A percentile compares a stretch with the other conserved stretches of the same genome.
phyloP scores from a whole-genome alignment of 345 rosid genomes.

The Populus tremula region DNA sequence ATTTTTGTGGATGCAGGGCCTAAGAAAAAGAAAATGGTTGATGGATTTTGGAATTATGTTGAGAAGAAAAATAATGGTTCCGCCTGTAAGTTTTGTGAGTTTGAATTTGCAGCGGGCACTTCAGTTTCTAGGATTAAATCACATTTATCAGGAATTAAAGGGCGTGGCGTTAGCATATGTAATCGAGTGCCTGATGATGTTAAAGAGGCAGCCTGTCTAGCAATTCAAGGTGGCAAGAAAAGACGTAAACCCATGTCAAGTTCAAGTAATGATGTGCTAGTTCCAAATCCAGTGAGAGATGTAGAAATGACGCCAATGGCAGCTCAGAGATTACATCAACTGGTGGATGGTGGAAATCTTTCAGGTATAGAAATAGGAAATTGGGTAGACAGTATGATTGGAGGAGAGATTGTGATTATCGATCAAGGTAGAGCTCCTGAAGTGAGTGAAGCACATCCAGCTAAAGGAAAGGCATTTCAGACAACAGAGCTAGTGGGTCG shows the following conservation, averaged over 20 bases:
- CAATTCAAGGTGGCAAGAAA: neutral
- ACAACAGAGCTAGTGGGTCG: neutral
- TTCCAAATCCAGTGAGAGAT: neutral
- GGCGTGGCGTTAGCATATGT: neutral
- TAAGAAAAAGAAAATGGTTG: neutral
- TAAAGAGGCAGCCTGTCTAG: neutral
- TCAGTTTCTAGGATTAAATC: neutral
- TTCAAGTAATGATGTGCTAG: neutral
- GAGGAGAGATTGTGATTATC: neutral
- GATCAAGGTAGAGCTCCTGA: neutral
- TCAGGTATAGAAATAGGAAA: neutral
- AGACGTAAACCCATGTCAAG: neutral
- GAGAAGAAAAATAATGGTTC: neutral
- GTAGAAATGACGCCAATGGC: neutral
- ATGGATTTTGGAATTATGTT: neutral
- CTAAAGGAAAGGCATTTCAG: neutral
- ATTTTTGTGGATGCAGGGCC: too few species aligned
- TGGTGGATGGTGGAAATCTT: neutral
- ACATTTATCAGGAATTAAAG: neutral
- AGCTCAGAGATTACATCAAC: neutral
- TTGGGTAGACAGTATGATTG: neutral
- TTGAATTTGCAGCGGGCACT: neutral
- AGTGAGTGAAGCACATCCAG: neutral
- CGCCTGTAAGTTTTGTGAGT: neutral
- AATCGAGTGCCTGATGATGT: neutral